Conservation (phyloP, 78 protist species). For the Emiliania huxleyi region DNA sequence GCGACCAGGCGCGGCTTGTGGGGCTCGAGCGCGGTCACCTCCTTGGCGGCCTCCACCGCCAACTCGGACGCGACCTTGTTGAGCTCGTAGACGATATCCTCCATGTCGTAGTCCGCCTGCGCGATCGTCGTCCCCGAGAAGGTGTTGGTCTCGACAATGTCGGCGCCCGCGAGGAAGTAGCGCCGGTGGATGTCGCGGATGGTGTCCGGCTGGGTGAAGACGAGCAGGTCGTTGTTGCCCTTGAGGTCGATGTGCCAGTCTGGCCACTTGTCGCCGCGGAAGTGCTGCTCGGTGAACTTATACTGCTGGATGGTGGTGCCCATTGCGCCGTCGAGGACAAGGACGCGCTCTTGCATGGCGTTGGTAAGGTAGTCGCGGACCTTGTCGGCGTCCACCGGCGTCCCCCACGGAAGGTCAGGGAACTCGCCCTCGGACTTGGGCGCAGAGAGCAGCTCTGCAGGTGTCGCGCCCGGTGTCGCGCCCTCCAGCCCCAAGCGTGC, state of each 20-base stretch:
- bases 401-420: conserved; percentile 20
- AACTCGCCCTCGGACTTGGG: background rate
- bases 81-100: conserved; percentile 56
- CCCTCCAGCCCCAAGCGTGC: too few species aligned
- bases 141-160: conserved; percentile 97
- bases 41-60: conserved; percentile 46
- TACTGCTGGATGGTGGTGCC: conserved; percentile 94
- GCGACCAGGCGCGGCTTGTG: conserved; percentile 82
- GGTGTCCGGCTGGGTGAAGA: conserved; percentile 86
- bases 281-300: conserved; percentile 88
- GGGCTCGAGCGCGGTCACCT: conserved; percentile 35
- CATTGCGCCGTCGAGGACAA: conserved; percentile 96
- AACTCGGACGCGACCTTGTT: conserved; percentile 10
- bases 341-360: conserved; percentile 69
- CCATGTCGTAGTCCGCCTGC: conserved; percentile 92
- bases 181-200: conserved; percentile 81
- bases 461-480: too few species aligned
- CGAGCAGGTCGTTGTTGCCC: conserved; percentile 97
- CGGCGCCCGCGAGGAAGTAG: conserved; percentile 96
- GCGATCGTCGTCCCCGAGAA: conserved; percentile 74
- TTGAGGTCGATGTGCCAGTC: conserved; percentile 52
- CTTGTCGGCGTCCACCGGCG: background rate
- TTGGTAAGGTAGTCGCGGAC: background rate
- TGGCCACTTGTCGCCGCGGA: conserved; percentile 62
- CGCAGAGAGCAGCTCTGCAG: background rate